Conservation (phyloP, 1,284 basidiomycete species). For the Puccinia coronata region DNA sequence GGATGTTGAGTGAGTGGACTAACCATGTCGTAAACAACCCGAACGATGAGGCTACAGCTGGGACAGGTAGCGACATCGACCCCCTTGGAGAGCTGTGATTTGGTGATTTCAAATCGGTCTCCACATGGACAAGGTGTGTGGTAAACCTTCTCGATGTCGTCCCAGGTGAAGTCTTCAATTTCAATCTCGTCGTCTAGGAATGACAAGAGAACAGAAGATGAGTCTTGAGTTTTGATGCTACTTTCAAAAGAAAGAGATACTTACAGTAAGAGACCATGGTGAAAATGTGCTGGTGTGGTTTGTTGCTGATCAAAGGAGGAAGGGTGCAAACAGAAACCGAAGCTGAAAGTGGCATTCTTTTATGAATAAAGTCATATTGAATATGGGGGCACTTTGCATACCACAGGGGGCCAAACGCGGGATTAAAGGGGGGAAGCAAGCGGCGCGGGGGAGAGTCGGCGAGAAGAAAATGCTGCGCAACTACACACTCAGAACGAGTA, state of each 20-base stretch:
- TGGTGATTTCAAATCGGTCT: constrained; percentile 94
- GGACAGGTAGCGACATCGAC: constrained; percentile 98
- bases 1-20: constrained; percentile 58
- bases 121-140: constrained; percentile 99
- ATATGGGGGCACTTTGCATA: not conserved
- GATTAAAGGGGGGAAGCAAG: not conserved
- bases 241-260: not conserved
- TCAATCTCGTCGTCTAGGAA: constrained; percentile 77
- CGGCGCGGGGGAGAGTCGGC: no score
- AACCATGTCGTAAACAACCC: constrained; percentile 93
- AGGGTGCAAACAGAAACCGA: no score
- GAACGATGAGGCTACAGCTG: constrained; percentile 88
- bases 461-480: not conserved
- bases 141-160: constrained; percentile 75
- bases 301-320: no score
- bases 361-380: not conserved
- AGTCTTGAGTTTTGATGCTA: constrained; percentile 52
- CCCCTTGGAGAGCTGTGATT: constrained; percentile 78
- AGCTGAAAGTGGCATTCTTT: no score
- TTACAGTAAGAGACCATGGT: constrained; percentile 41
- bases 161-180: constrained; percentile 94
- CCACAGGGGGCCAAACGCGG: not conserved
- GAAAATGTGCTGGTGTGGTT: not conserved
- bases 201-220: constrained; percentile 62
- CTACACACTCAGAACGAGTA: not conserved